These are phyloP conservation scores for Aspergillus sp. DNA, from an alignment of 2,329 filamentous ascomycete genomes.

Conservation along the genomic window DNA sequence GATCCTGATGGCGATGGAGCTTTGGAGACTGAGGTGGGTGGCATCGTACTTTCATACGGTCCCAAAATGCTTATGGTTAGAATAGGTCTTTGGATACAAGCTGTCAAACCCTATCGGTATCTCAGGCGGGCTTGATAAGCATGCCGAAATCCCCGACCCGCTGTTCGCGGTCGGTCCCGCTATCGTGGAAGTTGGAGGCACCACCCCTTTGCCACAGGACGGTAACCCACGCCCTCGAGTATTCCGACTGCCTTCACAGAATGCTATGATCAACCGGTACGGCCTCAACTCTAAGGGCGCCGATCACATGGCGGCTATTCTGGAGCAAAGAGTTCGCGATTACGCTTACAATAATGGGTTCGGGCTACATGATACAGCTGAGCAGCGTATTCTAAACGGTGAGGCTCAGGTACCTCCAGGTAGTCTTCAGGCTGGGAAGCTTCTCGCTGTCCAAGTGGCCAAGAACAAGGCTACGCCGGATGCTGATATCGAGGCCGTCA, in stretches of 20 bases:
- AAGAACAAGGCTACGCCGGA: slow-evolving; percentile 96
- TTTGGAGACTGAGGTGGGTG: slow-evolving; percentile 51
- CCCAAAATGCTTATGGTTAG: background rate
- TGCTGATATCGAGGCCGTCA: slow-evolving; percentile 77
- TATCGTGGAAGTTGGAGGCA: slow-evolving; percentile 88
- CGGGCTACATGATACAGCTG: slow-evolving; percentile 60
- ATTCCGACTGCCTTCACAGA: slow-evolving; percentile 78
- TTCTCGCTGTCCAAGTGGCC: slow-evolving; percentile 88
- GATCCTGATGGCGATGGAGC: slow-evolving; percentile 54
- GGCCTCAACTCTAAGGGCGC: slow-evolving; percentile 91
- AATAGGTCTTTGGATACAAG: slow-evolving; percentile 69
- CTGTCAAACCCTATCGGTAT: slow-evolving; percentile 88
- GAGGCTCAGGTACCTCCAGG: slow-evolving; percentile 75
- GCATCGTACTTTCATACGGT: background rate
- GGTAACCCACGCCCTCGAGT: slow-evolving; percentile 88
- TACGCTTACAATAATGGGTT: slow-evolving; percentile 73
- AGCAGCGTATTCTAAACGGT: slow-evolving; percentile 73
- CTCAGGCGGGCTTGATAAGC: slow-evolving; percentile 93
- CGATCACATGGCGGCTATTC: slow-evolving; percentile 75
- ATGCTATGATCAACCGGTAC: slow-evolving; percentile 92
- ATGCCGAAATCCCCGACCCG: slow-evolving; percentile 81
- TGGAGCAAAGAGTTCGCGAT: slow-evolving; percentile 74
- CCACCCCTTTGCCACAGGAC: slow-evolving; percentile 80
- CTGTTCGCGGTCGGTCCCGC: slow-evolving; percentile 82
- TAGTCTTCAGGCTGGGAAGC: slow-evolving; percentile 70